phyloP scores from a whole-genome alignment of 73 alveolate genomes.

The Breviolum minutum region DNA sequence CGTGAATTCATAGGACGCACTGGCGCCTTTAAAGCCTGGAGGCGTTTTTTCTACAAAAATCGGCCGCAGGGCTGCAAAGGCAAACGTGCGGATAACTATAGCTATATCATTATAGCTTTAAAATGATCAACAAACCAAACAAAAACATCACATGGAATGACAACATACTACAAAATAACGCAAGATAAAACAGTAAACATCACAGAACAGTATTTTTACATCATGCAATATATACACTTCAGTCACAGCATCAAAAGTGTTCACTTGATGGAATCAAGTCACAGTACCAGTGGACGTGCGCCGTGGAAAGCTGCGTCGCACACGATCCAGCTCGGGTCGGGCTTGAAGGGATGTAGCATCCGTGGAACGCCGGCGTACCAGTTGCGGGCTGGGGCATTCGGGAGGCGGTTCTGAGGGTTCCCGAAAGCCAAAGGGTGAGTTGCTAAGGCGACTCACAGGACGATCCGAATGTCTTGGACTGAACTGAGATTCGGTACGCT shows the following conservation, averaged over 20 bases:
- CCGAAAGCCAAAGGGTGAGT: conserved; percentile 19
- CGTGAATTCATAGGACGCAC: conserved; percentile 55
- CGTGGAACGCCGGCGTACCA: conserved; percentile 1
- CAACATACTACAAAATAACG: too few relatives aligned
- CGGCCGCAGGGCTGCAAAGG: too few relatives aligned
- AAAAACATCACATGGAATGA: too few relatives aligned
- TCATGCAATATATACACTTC: too few relatives aligned
- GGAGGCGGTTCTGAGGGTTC: conserved; percentile 36
- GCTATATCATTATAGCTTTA: too few relatives aligned
- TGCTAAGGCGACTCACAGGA: conserved; percentile 12
- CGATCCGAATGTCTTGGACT: conserved; percentile 65
- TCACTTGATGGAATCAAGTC: not conserved
- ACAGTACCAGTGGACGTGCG: conserved; percentile 12
- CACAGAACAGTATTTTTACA: too few relatives aligned
- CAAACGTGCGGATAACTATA: too few relatives aligned
- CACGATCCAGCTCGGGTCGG: not conserved
- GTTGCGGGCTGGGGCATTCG: not conserved
- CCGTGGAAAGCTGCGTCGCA: conserved; percentile 52
- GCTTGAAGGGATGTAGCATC: not conserved
- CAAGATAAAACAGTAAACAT: too few relatives aligned
- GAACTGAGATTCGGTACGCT: conserved; percentile 78
- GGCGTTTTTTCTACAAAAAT: not conserved
- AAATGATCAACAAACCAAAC: too few relatives aligned
- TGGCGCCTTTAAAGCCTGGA: conserved; percentile 45
- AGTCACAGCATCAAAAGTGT: too few relatives aligned